Evolutionary conservation across 1,139 yeast species (phyloP), one percentile per base, ranked within the genome.

Genomic region (Scheffersomyces titani): DNA sequence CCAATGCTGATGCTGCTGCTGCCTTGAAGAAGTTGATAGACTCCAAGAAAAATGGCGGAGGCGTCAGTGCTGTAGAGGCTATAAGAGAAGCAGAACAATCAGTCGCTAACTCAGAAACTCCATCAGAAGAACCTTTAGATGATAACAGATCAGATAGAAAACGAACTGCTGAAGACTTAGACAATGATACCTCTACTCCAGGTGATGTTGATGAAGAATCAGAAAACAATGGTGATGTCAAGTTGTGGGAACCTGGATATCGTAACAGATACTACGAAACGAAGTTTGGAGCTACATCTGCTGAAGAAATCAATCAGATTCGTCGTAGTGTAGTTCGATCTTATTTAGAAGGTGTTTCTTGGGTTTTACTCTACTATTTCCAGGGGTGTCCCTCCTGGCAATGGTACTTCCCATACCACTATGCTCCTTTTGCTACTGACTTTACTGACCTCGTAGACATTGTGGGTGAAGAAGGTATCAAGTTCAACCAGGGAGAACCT

Each of bases 341-440:
- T 57, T 96, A 96, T 69, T 83, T 96, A 57, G 98, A 94, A 72
- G 99, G 99, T 59, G 89, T 94, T 6, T 87, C 97, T 19, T 96
- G 99, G 99, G 97, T 89, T 1, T 78, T 94, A 60, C 74, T 90
- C 56, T 96, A 96, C 71, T 96, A 96, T 74, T 94, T 91, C 70
- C 99, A 94, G 74, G 98, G 98, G 3, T 94, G 98, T 74, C 97
- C 97, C 0, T 93, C 98, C 0, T 96, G 99, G 99, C 89, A 88
- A 57, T 96, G 99, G 99, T 96, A 86, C 71, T 96, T 89, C 66
- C 99, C 98, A 0, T 94, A 88, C 70, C 99, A 96, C 70, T 96
- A 96, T 74, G 98, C 99, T 0, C 99, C 99, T 19, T 92, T 94
- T 79, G 98, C 98, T 0, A 82, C 89, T 7, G 99, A 96, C 70